Evolutionary conservation across 2,329 filamentous ascomycete species (phyloP), one percentile per base, ranked within the genome.

Genomic region (Fusarium acutatum): DNA sequence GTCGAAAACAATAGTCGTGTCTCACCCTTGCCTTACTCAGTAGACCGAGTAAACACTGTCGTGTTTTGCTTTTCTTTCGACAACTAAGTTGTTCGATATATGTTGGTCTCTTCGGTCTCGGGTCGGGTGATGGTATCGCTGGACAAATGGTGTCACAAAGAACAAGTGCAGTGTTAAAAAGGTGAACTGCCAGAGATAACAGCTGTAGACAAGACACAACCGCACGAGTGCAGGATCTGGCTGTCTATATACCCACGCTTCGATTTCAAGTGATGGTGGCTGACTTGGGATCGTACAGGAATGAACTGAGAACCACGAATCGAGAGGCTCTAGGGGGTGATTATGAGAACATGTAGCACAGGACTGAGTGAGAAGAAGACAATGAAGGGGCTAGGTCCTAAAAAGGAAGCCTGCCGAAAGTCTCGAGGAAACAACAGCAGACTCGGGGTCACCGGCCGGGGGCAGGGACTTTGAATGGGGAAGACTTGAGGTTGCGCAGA

Each of bases 231-330:
- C 79, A 80, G 79, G 79, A 81, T 79, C 77, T 75, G 77, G 76
- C 77, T 80, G 78, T 81, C 80, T 84, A 83, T 82, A 84, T 83
- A 82, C 73, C 74, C 72, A 78, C 75, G 71, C 73, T 75, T 74
- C 71, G 76, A 75, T 74, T 72, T 67, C 63, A 68, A 65, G 75
- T 65, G 66, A 71, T 59, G 74, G 76, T 78, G 75, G 74, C 77
- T 78, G 78, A 70, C 71, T 43, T 73, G 53, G 54, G 69, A 80
- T 79, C 78, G 73, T 69, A 79, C 78, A 78, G 74, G 66, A 72
- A 71, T 68, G 61, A 64, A 72, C 65, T 74, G 65, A 76, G 68
- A 68, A 63, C 58, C 57, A 69, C 58, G 69, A 64, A 69, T 60
- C 64, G 60, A 66, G 59, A 77, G 53, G 65, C 70, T 70, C 64